Evolutionary conservation across 2,329 filamentous ascomycete species (phyloP), one percentile per base, ranked within the genome.

Genomic region (Diplodia corticola): DNA sequence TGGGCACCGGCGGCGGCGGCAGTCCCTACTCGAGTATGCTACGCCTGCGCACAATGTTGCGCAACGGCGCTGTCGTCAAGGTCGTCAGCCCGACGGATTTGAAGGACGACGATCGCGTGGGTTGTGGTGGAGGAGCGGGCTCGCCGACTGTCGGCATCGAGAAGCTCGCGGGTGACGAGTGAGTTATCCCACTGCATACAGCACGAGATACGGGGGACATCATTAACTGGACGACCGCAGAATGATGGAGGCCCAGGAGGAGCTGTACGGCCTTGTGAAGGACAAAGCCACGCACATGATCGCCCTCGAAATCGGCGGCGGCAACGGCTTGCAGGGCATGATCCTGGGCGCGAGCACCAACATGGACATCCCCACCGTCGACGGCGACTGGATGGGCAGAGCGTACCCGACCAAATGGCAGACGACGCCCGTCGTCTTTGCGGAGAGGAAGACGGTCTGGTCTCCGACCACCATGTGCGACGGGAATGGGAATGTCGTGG

Each of bases 1-100:
- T 89, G 0, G 86, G 85, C 1, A 87, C 85, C 0, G 87, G 86
- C 22, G 86, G 86, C 5, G 86, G 86, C 22, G 86, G 86, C 2
- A 85, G 1, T 86, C 85, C 68, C 74, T 83, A 1, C 76, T 33
- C 82, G 84, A 76, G 77, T 87, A 17, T 68, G 44, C 48, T 83
- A 50, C 82, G 84, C 67, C 77, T 88, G 6, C 80, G 82, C 4
- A 75, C 76, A 4, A 85, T 65, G 53, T 20, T 65, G 26, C 51
- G 85, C 0, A 71, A 0, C 72, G 73, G 1, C 50, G 70, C 77
- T 55, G 74, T 75, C 60, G 80, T 83, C 73, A 72, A 80, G 7
- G 75, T 84, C 1, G 73, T 84, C 1, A 74, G 78, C 0, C 76
- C 79, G 0, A 73, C 73, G 0, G 69, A 83, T 0, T 71, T 73